Percentiles rank a stretch among this genome's conserved stretches.
phyloP scores from a whole-genome alignment of 2,329 filamentous ascomycete genomes.

The Epichloe scottii region DNA sequence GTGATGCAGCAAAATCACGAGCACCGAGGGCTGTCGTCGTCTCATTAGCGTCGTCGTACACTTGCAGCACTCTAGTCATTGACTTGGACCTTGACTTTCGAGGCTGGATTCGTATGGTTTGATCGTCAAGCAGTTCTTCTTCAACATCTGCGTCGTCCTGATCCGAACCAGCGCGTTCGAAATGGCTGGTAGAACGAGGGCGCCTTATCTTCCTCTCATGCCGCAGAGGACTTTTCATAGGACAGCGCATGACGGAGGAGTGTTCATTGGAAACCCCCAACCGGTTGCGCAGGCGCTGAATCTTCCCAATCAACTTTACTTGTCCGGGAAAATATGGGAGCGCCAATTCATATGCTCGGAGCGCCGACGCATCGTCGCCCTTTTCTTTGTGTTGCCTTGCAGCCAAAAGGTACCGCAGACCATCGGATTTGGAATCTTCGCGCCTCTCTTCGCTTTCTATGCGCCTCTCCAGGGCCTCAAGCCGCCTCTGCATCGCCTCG shows the following conservation, averaged over 20 bases:
- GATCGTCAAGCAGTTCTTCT: conserved; percentile 15
- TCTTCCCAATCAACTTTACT: conserved; percentile 61
- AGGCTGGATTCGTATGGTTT: conserved; percentile 11
- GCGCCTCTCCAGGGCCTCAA: conserved; percentile 77
- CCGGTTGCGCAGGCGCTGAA: conserved; percentile 46
- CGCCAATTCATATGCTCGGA: conserved; percentile 79
- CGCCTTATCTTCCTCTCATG: conserved; percentile 1
- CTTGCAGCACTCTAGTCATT: conserved; percentile 3
- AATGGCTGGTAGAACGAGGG: background rate
- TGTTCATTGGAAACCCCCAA: conserved; percentile 22
- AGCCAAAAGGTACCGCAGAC: conserved; percentile 75
- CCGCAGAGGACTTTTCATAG: conserved; percentile 3
- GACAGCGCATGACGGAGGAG: background rate
- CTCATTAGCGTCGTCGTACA: conserved; percentile 21
- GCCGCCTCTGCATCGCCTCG: conserved; percentile 64
- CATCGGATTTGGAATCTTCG: conserved; percentile 68
- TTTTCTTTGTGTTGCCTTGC: conserved; percentile 80
- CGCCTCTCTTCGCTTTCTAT: conserved; percentile 51
- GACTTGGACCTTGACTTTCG: conserved; percentile 3
- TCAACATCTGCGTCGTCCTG: conserved; percentile 13
- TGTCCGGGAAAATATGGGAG: conserved; percentile 78
- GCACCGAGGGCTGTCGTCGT: conserved; percentile 1
- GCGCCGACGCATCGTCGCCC: conserved; percentile 63
- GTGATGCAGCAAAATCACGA: background rate
- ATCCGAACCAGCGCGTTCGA: background rate